phyloP scores from a whole-genome alignment of 768 basidiomycete genomes.

The Suillus subalutaceus region DNA sequence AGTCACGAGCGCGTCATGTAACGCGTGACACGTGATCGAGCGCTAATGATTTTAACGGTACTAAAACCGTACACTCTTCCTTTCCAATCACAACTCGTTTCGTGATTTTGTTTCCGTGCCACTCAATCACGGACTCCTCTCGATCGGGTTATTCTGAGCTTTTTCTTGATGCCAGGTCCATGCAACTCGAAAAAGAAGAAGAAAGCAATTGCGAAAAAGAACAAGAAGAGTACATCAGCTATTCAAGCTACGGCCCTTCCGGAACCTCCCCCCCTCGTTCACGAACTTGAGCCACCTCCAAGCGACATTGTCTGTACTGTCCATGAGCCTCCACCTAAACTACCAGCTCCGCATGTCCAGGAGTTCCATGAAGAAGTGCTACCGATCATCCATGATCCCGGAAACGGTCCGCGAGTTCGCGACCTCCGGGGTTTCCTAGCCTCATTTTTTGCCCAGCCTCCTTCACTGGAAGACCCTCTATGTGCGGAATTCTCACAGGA shows the following conservation, averaged over 20 bases:
- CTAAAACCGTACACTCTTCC: background rate
- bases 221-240: constrained; percentile 26
- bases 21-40: constrained; percentile 29
- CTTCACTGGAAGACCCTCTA: constrained; percentile 62
- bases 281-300: constrained; percentile 3
- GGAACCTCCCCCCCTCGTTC: constrained; percentile 9
- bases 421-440: constrained; percentile 66
- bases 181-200: constrained; percentile 54
- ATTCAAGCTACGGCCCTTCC: background rate
- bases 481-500: constrained; percentile 80
- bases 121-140: background rate
- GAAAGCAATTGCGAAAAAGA: constrained; percentile 37
- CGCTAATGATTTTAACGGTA: background rate
- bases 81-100: background rate
- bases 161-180: constrained; percentile 60
- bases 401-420: constrained; percentile 76
- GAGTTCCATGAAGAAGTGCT: constrained; percentile 19
- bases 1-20: constrained; percentile 36
- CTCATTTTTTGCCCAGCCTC: constrained; percentile 69
- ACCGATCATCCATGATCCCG: constrained; percentile 77
- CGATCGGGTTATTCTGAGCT: background rate
- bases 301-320: constrained; percentile 10
- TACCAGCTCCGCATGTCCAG: constrained; percentile 8
- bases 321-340: constrained; percentile 14
- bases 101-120: background rate